A percentile compares a stretch with the other conserved stretches of the same genome.
Conservation (phyloP, 192 early-diverging fungal species). For the Podila epigama region DNA sequence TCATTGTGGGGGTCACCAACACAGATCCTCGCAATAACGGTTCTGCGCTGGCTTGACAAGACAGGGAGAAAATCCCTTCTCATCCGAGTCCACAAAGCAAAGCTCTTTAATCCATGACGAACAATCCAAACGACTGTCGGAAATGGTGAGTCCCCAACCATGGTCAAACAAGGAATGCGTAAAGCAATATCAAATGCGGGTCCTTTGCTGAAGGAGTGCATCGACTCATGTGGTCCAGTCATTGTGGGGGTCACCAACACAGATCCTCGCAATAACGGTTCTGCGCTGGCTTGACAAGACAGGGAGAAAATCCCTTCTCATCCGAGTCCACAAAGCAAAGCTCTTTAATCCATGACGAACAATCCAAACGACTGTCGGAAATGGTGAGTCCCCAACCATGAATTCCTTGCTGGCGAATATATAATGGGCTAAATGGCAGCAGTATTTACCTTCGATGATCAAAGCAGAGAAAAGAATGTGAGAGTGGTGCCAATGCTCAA, state of each 20-base stretch:
- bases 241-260: constrained; percentile 23
- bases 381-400: constrained; percentile 41
- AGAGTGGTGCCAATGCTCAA: too few relatives aligned
- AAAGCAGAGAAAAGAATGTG: too few relatives aligned
- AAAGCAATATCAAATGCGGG: constrained; percentile 27
- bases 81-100: constrained; percentile 21
- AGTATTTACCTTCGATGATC: too few relatives aligned
- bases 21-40: constrained; percentile 21
- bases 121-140: constrained; percentile 10
- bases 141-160: constrained; percentile 32
- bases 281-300: constrained; percentile 18
- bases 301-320: constrained; percentile 5
- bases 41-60: constrained; percentile 16
- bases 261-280: constrained; percentile 15
- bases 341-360: constrained; percentile 32
- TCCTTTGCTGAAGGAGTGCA: constrained; percentile 41
- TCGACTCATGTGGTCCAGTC: constrained; percentile 35
- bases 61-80: constrained; percentile 6
- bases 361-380: constrained; percentile 9
- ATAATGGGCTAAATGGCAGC: too few relatives aligned
- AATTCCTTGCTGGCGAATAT: constrained; percentile 13
- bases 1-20: constrained; percentile 9
- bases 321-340: constrained; percentile 27
- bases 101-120: constrained; percentile 37
- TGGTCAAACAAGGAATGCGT: neutral